Evolutionary conservation across 768 basidiomycete species (phyloP).

Genomic region (Naganishia vaughanmartiniae): DNA sequence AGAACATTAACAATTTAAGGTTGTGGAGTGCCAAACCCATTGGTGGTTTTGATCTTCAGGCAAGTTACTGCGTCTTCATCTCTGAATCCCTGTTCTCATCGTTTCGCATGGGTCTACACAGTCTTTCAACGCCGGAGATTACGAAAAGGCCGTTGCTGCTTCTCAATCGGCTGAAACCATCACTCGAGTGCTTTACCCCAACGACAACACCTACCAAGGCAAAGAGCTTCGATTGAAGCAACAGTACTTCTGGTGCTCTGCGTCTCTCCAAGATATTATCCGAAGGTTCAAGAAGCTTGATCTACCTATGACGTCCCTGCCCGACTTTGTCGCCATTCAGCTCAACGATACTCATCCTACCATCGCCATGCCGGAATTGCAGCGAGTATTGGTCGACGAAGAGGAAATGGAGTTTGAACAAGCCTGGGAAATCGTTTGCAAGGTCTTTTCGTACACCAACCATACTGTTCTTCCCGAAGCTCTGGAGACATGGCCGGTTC

Average conservation of each 20-base stretch:
- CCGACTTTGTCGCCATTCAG: conserved; percentile 85
- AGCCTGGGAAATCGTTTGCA: conserved; percentile 85
- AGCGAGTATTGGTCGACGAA: conserved; percentile 82
- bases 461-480: conserved; percentile 69
- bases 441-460: conserved; percentile 93
- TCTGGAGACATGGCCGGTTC: conserved; percentile 78
- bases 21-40: conserved; percentile 63
- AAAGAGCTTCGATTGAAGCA: conserved; percentile 74
- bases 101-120: conserved; percentile 43
- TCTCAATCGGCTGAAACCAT: conserved; percentile 90
- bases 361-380: conserved; percentile 88
- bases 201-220: conserved; percentile 67
- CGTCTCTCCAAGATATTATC: conserved; percentile 77
- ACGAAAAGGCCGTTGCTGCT: conserved; percentile 81
- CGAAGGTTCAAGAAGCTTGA: conserved; percentile 88
- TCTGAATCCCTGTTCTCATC: not conserved
- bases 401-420: conserved; percentile 78
- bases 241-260: conserved; percentile 72
- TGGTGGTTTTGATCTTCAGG: conserved; percentile 36
- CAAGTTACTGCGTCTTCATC: not conserved
- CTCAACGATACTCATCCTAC: conserved; percentile 96
- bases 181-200: conserved; percentile 92
- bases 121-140: conserved; percentile 95
- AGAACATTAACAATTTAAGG: conserved; percentile 73
- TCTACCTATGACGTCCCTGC: conserved; percentile 73